Evolutionary conservation across 2,329 filamentous ascomycete genomes (phyloP), one percentile per base, ranked within the genome.

Genomic region (Venturia pyrina): DNA sequence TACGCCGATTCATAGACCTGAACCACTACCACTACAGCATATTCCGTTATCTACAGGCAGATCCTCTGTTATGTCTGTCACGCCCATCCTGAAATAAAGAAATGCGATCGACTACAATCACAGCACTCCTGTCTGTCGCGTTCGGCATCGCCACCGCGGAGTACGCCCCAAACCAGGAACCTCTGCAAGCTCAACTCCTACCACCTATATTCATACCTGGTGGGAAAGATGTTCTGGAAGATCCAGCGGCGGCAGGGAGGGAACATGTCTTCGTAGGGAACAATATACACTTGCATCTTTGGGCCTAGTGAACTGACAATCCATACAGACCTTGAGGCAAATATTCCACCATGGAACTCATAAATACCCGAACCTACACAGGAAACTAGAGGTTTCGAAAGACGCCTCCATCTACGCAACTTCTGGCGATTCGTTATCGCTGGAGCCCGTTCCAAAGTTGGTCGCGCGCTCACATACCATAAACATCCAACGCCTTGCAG

Each of bases 311-410:
- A 5, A 53, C 48, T 53, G 28, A 65, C 50, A 15, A 19, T 41
- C 6, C 37, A 5, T 40, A 37, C 75, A 83, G 79, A 87, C 83
- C 7, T 84, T 99, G 66, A 88, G 91, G 71, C 93, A 99, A 77
- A 88, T 98, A 72, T 95, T 91, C 78, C 93, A 97, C 75, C 93
- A 96, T 78, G 93, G 93, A 67, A 89, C 91, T 50, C 85, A 93
- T 75, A 80, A 84, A 70, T 85, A 96, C 70, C 93, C 93, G 2
- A 77, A 82, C 5, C 84, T 97, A 19, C 91, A 97, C 75, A 84
- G 88, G 67, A 87, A 86, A 70, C 82, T 68, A 68, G 91, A 98
- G 75, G 80, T 97, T 41, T 78, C 83, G 24, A 77, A 82, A 11
- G 79, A 86, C 57, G 83, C 87, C 19, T 77, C 81, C 43, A 78